Conservation (phyloP, 257 asterid species). For the Pogostemon cablin region DNA sequence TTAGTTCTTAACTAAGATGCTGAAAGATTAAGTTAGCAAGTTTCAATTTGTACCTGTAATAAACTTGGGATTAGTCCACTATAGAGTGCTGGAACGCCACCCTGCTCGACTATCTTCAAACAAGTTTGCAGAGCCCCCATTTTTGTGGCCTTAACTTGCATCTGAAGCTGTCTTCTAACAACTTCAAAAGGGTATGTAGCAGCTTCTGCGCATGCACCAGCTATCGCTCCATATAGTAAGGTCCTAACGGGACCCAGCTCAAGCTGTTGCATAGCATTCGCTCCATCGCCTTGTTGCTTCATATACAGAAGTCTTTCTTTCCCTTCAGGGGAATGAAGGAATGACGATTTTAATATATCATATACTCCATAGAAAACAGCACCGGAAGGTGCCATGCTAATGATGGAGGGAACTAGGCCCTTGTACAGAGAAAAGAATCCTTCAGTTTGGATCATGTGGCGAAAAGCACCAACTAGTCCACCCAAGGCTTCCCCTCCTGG, state of each 20-base stretch:
- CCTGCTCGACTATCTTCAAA: slow-evolving; percentile 76
- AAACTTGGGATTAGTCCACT: slow-evolving; percentile 92
- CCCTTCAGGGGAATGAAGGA: slow-evolving; percentile 81
- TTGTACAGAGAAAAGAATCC: slow-evolving; percentile 95
- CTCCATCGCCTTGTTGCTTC: slow-evolving; percentile 70
- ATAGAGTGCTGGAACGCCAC: slow-evolving; percentile 89
- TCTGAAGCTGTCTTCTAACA: slow-evolving; percentile 94
- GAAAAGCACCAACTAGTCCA: slow-evolving; percentile 74
- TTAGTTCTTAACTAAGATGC: slow-evolving; percentile 4
- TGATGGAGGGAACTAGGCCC: slow-evolving; percentile 85
- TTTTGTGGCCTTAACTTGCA: slow-evolving; percentile 81
- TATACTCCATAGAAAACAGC: slow-evolving; percentile 96
- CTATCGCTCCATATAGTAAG: slow-evolving; percentile 83
- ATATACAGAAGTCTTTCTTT: slow-evolving; percentile 61
- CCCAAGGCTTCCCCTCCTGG: slow-evolving; percentile 99
- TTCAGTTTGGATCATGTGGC: slow-evolving; percentile 82
- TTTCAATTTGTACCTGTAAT: slow-evolving; percentile 62
- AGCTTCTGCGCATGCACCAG: slow-evolving; percentile 96
- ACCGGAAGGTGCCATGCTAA: slow-evolving; percentile 99
- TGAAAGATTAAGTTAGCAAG: neutral
- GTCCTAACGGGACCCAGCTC: slow-evolving; percentile 90
- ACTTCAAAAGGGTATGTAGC: slow-evolving; percentile 99
- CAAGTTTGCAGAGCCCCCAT: slow-evolving; percentile 83
- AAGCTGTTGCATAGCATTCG: slow-evolving; percentile 84
- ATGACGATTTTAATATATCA: slow-evolving; percentile 84